Evolutionary conservation across 495 filamentous ascomycete species (phyloP).

Genomic region (Podospora didyma): DNA sequence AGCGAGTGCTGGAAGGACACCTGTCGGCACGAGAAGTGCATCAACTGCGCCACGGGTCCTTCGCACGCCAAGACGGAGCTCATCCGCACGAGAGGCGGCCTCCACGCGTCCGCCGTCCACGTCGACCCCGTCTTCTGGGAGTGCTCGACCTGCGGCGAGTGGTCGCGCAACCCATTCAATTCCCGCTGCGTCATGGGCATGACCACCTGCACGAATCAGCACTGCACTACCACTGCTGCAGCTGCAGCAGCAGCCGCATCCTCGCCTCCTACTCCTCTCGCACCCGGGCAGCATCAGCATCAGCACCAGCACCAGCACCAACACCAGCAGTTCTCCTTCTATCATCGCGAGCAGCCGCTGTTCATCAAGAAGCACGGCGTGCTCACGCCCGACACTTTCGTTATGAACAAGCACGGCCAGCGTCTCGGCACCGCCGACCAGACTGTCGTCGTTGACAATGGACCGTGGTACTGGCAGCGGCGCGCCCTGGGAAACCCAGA

Average conservation of each 20-base stretch:
- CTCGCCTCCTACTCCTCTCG: too few species aligned
- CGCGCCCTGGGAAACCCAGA: constrained; percentile 18
- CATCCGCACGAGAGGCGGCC: constrained; percentile 21
- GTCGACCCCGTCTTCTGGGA: constrained; percentile 28
- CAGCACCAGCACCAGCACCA: neutral
- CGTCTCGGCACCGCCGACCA: constrained; percentile 28
- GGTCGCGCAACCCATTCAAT: constrained; percentile 20
- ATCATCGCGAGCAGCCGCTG: too few species aligned
- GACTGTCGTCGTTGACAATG: constrained; percentile 12
- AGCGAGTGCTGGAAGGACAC: neutral
- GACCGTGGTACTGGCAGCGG: constrained; percentile 27
- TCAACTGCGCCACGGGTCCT: constrained; percentile 16
- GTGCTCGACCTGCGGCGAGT: constrained; percentile 25
- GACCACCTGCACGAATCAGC: constrained; percentile 10
- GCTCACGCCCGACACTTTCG: constrained; percentile 12
- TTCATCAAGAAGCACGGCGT: neutral
- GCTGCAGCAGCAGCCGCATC: too few species aligned
- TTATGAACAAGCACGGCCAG: constrained; percentile 28
- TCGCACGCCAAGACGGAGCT: neutral
- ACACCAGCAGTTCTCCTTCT: too few species aligned
- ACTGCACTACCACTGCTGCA: too few species aligned
- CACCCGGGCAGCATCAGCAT: constrained; percentile 7
- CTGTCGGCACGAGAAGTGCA: constrained; percentile 20
- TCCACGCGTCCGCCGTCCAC: constrained; percentile 15
- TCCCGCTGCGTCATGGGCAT: constrained; percentile 4